Conservation (phyloP, 1,284 basidiomycete species). For the Apiotrichum veenhuisii region DNA sequence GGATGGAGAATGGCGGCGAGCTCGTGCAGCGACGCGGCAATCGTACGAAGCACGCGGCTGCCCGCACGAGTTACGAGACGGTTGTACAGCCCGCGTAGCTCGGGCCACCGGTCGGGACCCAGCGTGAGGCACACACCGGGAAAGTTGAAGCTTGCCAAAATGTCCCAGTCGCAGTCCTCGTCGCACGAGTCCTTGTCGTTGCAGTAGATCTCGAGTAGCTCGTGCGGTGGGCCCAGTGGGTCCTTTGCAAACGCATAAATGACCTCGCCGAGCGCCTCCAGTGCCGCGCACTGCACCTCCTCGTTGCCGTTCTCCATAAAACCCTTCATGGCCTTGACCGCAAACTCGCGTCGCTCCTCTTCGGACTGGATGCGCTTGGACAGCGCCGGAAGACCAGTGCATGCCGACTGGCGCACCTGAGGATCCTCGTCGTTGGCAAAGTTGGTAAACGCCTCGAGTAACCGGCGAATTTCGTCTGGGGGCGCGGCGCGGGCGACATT, state of each 20-base stretch:
- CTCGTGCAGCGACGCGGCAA: conserved; percentile 81
- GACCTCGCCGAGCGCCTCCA: conserved; percentile 88
- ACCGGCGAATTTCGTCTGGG: conserved; percentile 61
- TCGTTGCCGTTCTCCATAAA: conserved; percentile 63
- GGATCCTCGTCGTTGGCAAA: conserved; percentile 68
- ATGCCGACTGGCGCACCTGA: conserved; percentile 84
- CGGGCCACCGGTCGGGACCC: conserved; percentile 70
- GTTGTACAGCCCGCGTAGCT: conserved; percentile 67
- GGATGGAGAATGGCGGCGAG: conserved; percentile 79
- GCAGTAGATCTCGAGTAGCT: conserved; percentile 74
- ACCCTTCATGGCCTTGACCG: conserved; percentile 60
- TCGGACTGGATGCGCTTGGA: conserved; percentile 61
- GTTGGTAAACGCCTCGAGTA: conserved; percentile 74
- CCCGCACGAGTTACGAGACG: conserved; percentile 55
- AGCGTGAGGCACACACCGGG: conserved; percentile 86
- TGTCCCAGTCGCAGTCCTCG: conserved; percentile 64
- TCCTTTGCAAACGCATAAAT: conserved; percentile 76
- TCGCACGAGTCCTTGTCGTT: conserved; percentile 25
- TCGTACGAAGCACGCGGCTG: conserved; percentile 53
- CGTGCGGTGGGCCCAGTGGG: conserved; percentile 64
- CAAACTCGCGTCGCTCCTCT: conserved; percentile 59
- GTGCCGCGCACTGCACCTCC: conserved; percentile 72
- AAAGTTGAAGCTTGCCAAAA: conserved; percentile 91
- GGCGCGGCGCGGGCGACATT: conserved; percentile 81
- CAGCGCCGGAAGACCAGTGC: conserved; percentile 79